Conservation (phyloP, 164 flowering plant species). For the Brasenia schreberi region DNA sequence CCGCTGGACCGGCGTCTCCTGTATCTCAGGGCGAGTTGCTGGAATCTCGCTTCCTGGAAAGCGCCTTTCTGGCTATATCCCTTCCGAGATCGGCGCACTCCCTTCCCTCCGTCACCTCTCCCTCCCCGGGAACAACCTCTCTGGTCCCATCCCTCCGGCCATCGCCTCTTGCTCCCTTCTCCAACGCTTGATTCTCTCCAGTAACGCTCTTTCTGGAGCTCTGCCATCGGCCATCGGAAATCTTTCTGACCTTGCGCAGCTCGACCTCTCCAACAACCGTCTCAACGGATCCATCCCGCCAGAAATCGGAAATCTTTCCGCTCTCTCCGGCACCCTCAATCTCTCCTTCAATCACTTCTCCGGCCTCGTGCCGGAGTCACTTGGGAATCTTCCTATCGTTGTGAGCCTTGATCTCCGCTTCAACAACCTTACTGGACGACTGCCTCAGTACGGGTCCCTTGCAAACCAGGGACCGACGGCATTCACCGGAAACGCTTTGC, state of each 20-base stretch:
- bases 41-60: constrained; percentile 35
- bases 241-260: constrained; percentile 21
- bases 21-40: constrained; percentile 38
- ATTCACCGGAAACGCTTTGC: constrained; percentile 66
- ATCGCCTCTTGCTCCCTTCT: constrained; percentile 50
- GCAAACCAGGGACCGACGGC: constrained; percentile 94
- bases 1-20: constrained; percentile 58
- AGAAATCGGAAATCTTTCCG: constrained; percentile 22
- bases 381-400: constrained; percentile 48
- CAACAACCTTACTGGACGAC: constrained; percentile 64
- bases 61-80: constrained; percentile 65
- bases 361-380: constrained; percentile 60
- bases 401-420: constrained; percentile 63
- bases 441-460: constrained; percentile 67
- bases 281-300: constrained; percentile 67
- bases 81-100: constrained; percentile 74
- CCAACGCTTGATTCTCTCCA: constrained; percentile 50
- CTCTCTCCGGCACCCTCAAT: constrained; percentile 54
- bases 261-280: constrained; percentile 64
- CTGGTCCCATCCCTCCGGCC: constrained; percentile 36
- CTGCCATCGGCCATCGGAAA: constrained; percentile 36
- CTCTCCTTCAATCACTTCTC: constrained; percentile 55
- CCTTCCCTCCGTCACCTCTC: constrained; percentile 33
- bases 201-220: constrained; percentile 52
- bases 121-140: constrained; percentile 50